A percentile compares a stretch with the other conserved stretches of the same genome.
Conservation (phyloP, 2,329 filamentous ascomycete species). For the Fusarium floridanum region DNA sequence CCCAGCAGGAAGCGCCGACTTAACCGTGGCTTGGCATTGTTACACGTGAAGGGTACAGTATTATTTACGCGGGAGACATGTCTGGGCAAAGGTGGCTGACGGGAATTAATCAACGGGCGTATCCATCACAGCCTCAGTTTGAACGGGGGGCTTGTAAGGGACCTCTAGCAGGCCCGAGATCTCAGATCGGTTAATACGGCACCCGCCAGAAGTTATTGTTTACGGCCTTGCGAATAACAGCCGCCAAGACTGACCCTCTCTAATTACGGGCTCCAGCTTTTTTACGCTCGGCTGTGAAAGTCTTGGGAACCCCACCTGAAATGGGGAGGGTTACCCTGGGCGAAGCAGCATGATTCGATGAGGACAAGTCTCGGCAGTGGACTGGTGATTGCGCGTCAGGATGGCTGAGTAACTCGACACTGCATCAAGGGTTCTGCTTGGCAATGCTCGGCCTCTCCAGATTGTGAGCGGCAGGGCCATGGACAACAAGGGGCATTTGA, state of each 20-base stretch:
- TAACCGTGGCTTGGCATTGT: slow-evolving; percentile 37
- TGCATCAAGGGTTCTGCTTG: slow-evolving; percentile 22
- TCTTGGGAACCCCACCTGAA: slow-evolving; percentile 9
- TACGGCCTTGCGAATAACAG: slow-evolving; percentile 3
- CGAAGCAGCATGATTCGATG: not conserved
- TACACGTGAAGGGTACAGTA: not conserved
- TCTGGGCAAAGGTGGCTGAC: not conserved
- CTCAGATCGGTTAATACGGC: slow-evolving; percentile 15
- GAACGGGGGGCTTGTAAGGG: not conserved
- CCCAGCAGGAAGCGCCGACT: slow-evolving; percentile 28
- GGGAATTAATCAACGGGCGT: not conserved
- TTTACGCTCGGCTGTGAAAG: not conserved
- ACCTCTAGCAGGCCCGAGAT: not conserved
- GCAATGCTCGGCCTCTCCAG: not conserved
- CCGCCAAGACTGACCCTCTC: not conserved
- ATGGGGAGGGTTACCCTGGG: not conserved
- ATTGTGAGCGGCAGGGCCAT: not conserved
- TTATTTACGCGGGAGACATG: not conserved
- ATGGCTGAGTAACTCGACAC: slow-evolving; percentile 29
- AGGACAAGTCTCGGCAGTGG: slow-evolving; percentile 1
- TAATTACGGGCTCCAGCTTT: slow-evolving; percentile 15
- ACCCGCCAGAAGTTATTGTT: not conserved
- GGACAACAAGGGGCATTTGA: not conserved
- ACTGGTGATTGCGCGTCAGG: slow-evolving; percentile 32
- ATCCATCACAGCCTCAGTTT: not conserved